Evolutionary conservation across 2,329 filamentous ascomycete genomes (phyloP).

Genomic region (Pseudocercospora eumusae): DNA sequence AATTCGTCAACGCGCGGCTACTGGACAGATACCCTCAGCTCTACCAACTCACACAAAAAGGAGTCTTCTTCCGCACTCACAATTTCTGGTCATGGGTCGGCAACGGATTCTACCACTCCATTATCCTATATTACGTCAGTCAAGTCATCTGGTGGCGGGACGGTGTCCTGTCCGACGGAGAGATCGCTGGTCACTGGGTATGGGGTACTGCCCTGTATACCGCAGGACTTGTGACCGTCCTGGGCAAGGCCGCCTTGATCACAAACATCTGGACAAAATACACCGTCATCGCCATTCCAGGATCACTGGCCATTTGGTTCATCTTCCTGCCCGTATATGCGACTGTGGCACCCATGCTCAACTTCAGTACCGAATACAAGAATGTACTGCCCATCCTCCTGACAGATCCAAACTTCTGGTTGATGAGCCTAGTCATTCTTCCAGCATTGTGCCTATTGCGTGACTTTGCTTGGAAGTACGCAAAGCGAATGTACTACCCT

Average conservation of each 20-base stretch:
- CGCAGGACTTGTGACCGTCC: slow-evolving; percentile 85
- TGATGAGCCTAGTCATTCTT: slow-evolving; percentile 78
- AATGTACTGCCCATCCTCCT: slow-evolving; percentile 82
- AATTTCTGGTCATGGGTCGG: slow-evolving; percentile 91
- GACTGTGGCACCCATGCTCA: slow-evolving; percentile 77
- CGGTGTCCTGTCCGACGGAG: slow-evolving; percentile 74
- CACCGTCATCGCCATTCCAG: slow-evolving; percentile 90
- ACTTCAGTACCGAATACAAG: slow-evolving; percentile 79
- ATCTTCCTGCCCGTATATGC: slow-evolving; percentile 86
- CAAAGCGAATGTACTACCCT: slow-evolving; percentile 94
- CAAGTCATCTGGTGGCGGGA: slow-evolving; percentile 82
- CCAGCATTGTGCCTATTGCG: slow-evolving; percentile 79
- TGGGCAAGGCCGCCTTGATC: slow-evolving; percentile 90
- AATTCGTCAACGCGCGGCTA: slow-evolving; percentile 91
- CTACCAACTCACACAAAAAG: slow-evolving; percentile 89
- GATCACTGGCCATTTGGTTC: slow-evolving; percentile 89
- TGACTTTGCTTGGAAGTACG: slow-evolving; percentile 96
- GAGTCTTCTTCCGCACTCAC: slow-evolving; percentile 88
- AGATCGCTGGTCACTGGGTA: slow-evolving; percentile 89
- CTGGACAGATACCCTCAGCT: slow-evolving; percentile 95
- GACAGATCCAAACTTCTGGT: slow-evolving; percentile 82
- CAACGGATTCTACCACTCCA: slow-evolving; percentile 93
- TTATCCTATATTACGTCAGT: slow-evolving; percentile 85
- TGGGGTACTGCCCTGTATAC: slow-evolving; percentile 97
- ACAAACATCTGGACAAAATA: slow-evolving; percentile 99